phyloP scores from a whole-genome alignment of 805 yeast genomes.

The Teunomyces tritomae region DNA sequence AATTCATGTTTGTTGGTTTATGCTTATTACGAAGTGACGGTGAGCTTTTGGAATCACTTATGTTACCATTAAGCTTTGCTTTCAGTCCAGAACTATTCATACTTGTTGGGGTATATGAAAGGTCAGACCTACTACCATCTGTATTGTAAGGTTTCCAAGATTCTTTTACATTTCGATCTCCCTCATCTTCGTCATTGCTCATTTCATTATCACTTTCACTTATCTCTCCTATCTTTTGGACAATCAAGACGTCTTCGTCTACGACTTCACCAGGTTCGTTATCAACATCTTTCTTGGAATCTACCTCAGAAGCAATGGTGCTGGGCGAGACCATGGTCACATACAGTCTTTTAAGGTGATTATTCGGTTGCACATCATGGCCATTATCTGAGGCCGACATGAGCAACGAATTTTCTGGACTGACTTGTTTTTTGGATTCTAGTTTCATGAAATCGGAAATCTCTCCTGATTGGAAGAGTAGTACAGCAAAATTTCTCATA shows the following conservation, averaged over 20 bases:
- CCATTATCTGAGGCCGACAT: background rate
- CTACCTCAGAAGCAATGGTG: background rate
- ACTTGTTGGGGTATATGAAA: slow-evolving; percentile 2
- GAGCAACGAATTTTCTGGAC: background rate
- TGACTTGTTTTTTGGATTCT: slow-evolving; percentile 10
- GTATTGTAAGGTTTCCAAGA: background rate
- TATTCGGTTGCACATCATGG: background rate
- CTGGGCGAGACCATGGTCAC: background rate
- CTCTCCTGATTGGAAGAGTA: slow-evolving; percentile 32
- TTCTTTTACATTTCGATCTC: slow-evolving; percentile 6
- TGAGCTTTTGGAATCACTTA: background rate
- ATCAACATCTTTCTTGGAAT: slow-evolving; percentile 7
- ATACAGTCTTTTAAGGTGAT: background rate
- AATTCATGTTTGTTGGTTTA: background rate
- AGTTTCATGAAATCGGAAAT: slow-evolving; percentile 27
- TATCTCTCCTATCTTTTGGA: slow-evolving; percentile 12
- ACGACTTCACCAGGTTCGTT: slow-evolving; percentile 16
- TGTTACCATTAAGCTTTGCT: background rate
- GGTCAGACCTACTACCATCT: background rate
- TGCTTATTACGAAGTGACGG: background rate
- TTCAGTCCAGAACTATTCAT: background rate
- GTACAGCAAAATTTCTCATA: slow-evolving; percentile 33
- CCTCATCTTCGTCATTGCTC: slow-evolving; percentile 6
- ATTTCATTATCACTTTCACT: slow-evolving; percentile 7
- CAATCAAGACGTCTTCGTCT: slow-evolving; percentile 29